phyloP scores from a whole-genome alignment of 129 eudicot genomes.

The Ambrosia trifida region DNA sequence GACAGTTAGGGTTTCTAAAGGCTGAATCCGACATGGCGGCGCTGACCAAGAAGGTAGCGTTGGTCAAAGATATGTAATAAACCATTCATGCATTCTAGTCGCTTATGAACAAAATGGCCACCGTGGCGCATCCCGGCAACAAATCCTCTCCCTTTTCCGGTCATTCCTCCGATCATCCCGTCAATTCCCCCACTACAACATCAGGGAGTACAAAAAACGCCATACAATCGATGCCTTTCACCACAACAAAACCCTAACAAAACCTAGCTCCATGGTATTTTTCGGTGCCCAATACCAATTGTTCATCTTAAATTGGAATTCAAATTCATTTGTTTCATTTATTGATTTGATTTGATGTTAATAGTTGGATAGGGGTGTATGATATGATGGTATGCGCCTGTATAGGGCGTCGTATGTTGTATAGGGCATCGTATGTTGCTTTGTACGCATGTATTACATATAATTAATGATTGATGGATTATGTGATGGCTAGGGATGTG shows the following conservation, averaged over 20 bases:
- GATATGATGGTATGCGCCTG: no score
- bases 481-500: no score
- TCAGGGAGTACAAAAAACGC: slow-evolving; percentile 67
- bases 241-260: slow-evolving; percentile 47
- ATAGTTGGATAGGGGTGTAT: no score
- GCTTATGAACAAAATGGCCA: slow-evolving; percentile 7
- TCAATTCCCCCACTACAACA: slow-evolving; percentile 64
- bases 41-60: no score
- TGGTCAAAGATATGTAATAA: no score
- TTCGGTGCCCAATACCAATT: no score
- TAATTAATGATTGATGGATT: no score
- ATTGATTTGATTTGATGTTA: no score
- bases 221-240: slow-evolving; percentile 63
- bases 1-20: no score
- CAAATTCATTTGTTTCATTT: not conserved
- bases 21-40: no score
- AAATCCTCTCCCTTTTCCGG: slow-evolving; percentile 58
- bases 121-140: slow-evolving; percentile 40
- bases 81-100: no score
- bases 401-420: not conserved
- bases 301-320: not conserved
- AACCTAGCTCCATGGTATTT: slow-evolving; percentile 33
- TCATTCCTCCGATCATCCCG: slow-evolving; percentile 58
- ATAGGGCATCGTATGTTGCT: no score
- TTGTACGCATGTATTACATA: not conserved